Percentiles rank a stretch among this genome's conserved stretches.
phyloP scores from a whole-genome alignment of 1,139 yeast species.

The Nakaseomyces delphensis region DNA sequence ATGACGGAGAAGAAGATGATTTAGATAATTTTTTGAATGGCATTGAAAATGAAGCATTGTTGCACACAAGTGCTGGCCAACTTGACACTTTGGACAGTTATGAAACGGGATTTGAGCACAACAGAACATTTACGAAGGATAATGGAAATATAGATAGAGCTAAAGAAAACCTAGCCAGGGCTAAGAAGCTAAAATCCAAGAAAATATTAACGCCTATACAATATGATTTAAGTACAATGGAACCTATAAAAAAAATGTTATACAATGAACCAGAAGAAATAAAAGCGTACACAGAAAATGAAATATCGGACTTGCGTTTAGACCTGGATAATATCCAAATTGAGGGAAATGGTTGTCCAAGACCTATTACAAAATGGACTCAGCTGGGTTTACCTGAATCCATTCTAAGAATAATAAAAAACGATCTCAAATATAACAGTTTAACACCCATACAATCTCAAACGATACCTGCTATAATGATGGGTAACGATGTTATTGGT shows the following conservation, averaged over 20 bases:
- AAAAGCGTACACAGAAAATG: conserved; percentile 39
- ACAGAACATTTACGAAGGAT: background rate
- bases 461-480: conserved; percentile 83
- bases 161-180: conserved; percentile 27
- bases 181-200: conserved; percentile 32
- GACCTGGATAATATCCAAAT: conserved; percentile 57
- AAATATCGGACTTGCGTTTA: conserved; percentile 46
- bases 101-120: too few species aligned
- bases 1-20: conserved; percentile 11
- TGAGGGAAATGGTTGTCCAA: conserved; percentile 49
- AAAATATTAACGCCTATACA: conserved; percentile 39
- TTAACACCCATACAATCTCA: conserved; percentile 87
- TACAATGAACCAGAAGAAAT: conserved; percentile 59
- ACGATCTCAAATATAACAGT: conserved; percentile 24
- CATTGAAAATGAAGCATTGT: background rate
- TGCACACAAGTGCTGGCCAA: background rate
- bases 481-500: conserved; percentile 85
- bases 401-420: conserved; percentile 43
- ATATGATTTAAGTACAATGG: conserved; percentile 41
- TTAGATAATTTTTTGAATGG: conserved; percentile 3
- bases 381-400: conserved; percentile 68
- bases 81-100: background rate
- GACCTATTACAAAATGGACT: conserved; percentile 70
- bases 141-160: conserved; percentile 8
- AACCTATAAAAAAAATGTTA: conserved; percentile 53